Base-by-base conservation (phyloP, 208 protist species). In the Phytomonas sp. region DNA sequence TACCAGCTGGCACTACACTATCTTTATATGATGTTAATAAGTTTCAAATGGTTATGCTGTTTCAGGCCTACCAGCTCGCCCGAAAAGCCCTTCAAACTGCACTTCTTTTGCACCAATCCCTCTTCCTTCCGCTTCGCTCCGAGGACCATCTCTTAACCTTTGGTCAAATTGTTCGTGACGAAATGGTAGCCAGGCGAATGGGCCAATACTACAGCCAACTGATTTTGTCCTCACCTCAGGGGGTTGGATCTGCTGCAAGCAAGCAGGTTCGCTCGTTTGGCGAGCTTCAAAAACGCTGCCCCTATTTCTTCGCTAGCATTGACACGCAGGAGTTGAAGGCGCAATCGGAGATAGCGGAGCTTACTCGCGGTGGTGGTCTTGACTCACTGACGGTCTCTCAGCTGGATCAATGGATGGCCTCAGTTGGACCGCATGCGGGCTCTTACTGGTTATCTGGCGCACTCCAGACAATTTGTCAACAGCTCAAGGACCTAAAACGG, bases 221-320 rank as follows among this genome's bases (percentile, higher is more conserved):
- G 33, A 75, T 95, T 20, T 66, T 90, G 26, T 69, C 75, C 37
- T 75, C 81, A 7, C 78, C 91, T 37, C 67, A 82, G 34, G 84
- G 82, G 46, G 68, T 82, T 67, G 72, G 68, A 32, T 73, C 77
- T 60, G 73, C 78, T 63, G 70, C 69, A 20, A 77, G 72, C 31
- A 79, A 82, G 17, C 80, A 77, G 20, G 60, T 84, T 33, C 71
- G 67, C 30, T 72, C 80, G 20, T 82, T 96, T 32, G 59, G 67
- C 2, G 74, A 80, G 61, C 78, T 96, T 67, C 82, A 93, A 68
- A 65, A 83, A 46, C 74, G 71, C 31, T 96, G 91, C 72, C 87
- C 87, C 2, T 91, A 94, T 73, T 93, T 96, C 74, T 96, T 94
- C 67, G 77, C 66, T 65, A 75, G 77, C 11, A 77, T 83, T 69